phyloP scores from a whole-genome alignment of 495 filamentous ascomycete genomes.

The Daldinia vernicosa region DNA sequence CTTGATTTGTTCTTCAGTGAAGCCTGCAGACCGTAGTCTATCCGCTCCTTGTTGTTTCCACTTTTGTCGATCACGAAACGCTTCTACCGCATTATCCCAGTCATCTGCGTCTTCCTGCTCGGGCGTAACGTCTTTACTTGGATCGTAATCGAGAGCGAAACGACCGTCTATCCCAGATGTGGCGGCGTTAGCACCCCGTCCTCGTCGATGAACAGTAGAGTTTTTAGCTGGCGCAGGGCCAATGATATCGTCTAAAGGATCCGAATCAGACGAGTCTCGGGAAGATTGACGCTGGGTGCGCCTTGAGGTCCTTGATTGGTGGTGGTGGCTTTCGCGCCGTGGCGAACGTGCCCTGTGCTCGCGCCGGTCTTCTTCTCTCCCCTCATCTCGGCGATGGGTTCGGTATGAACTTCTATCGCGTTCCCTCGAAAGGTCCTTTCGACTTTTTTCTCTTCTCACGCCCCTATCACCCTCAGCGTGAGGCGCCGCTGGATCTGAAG shows the following conservation, averaged over 20 bases:
- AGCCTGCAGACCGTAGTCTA: conserved; percentile 78
- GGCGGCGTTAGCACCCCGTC: conserved; percentile 70
- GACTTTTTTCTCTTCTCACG: conserved; percentile 14
- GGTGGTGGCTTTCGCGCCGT: conserved; percentile 31
- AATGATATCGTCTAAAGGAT: conserved; percentile 80
- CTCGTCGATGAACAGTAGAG: conserved; percentile 68
- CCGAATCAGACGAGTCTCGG: conserved; percentile 64
- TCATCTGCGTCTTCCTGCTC: conserved; percentile 66
- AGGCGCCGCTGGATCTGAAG: neutral
- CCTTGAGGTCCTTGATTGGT: conserved; percentile 11
- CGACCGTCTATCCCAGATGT: conserved; percentile 80
- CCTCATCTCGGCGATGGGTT: conserved; percentile 17
- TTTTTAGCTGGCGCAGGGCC: conserved; percentile 75
- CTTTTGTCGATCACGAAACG: conserved; percentile 78
- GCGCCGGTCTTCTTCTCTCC: conserved; percentile 40
- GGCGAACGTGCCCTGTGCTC: conserved; percentile 44
- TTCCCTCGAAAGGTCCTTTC: conserved; percentile 14
- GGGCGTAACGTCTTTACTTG: conserved; percentile 71
- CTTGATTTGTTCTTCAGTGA: conserved; percentile 77
- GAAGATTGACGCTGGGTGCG: conserved; percentile 12
- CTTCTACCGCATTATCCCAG: conserved; percentile 87
- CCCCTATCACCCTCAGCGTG: conserved; percentile 27
- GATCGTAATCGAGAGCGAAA: conserved; percentile 82
- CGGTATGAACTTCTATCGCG: conserved; percentile 3
- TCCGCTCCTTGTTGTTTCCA: conserved; percentile 85